Evolutionary conservation across 176 grass and related monocot genomes (phyloP), one percentile per base, ranked within the genome.

Genomic region (Lolium perenne): DNA sequence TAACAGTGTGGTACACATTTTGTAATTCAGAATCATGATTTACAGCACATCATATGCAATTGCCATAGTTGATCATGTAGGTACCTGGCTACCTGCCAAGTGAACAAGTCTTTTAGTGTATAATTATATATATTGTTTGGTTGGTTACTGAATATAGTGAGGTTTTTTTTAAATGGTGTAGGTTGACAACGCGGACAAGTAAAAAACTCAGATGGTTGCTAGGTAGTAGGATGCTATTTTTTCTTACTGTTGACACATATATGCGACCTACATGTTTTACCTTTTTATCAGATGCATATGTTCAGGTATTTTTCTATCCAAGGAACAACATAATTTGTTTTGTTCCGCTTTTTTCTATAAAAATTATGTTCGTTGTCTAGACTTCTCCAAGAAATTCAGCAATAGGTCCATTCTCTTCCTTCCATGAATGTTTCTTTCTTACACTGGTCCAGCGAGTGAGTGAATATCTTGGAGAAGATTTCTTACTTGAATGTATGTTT

Each of bases 121-220:
- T 38, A 53, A 16, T 10, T 71, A 41, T 50, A 35, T 38, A 22
- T 81, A 32, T 78, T 45, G 32, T 2, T 11, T 74, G 40, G 62
- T 80, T 79, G 12, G 41, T 86, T 68, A 50, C 38, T 43, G 80
- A 83, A 83, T 62, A 48, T 21, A 10, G 20, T 66, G 8, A 3
- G 17, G 6, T 9, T 84, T 57, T 43, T 1, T 84, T 78, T 53
- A 58, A 79, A 78, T 84, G 23, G 40, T 74, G 62, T 83, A 97
- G 95, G 95, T 97, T 32, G 95, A 97, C 79, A 97, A 90, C 71
- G 88, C 90, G 13, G 94, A 94, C 80, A 92, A 92, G 95, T 51
- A 15, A 51, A 51, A 51, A 10, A 15, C 13, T 4, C 22, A 84
- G 84, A 67, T 97, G 95, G 92, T 97, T 93, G 70, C 94, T 97